phyloP scores from a whole-genome alignment of 441 rosid species.

The Mallotus japonicus region DNA sequence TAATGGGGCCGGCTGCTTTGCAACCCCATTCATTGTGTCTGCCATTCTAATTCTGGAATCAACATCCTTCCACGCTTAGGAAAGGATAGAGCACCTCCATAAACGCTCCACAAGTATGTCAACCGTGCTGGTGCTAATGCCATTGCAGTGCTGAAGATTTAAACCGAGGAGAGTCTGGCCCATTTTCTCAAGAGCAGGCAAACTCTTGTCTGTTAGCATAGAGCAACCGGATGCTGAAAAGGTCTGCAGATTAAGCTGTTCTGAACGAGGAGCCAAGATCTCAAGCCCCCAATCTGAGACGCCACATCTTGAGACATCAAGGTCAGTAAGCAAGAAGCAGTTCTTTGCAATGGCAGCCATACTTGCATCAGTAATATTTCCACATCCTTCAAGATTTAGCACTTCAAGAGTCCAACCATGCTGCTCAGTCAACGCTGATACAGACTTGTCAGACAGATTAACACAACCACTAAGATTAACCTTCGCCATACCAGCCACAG shows the following conservation, averaged over 20 bases:
- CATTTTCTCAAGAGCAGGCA: slow-evolving; percentile 44
- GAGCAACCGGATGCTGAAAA: slow-evolving; percentile 69
- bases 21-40: slow-evolving; percentile 9
- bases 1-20: slow-evolving; percentile 15
- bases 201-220: slow-evolving; percentile 60
- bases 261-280: slow-evolving; percentile 55
- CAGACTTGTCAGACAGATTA: slow-evolving; percentile 59
- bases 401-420: slow-evolving; percentile 76
- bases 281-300: slow-evolving; percentile 65
- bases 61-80: slow-evolving; percentile 28
- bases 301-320: slow-evolving; percentile 72
- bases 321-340: slow-evolving; percentile 70
- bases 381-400: slow-evolving; percentile 72
- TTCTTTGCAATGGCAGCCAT: slow-evolving; percentile 61
- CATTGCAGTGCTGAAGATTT: slow-evolving; percentile 75
- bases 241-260: slow-evolving; percentile 53
- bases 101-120: slow-evolving; percentile 59
- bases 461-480: slow-evolving; percentile 70
- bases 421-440: slow-evolving; percentile 45
- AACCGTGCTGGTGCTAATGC: slow-evolving; percentile 44
- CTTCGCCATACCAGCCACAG: slow-evolving; percentile 61
- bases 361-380: slow-evolving; percentile 62
- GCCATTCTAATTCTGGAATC: background rate
- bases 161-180: slow-evolving; percentile 67
- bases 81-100: slow-evolving; percentile 89